A percentile compares a stretch with the other conserved stretches of the same genome.
Conservation (phyloP, 192 early-diverging fungal genomes). For the Linnemannia zychae region DNA sequence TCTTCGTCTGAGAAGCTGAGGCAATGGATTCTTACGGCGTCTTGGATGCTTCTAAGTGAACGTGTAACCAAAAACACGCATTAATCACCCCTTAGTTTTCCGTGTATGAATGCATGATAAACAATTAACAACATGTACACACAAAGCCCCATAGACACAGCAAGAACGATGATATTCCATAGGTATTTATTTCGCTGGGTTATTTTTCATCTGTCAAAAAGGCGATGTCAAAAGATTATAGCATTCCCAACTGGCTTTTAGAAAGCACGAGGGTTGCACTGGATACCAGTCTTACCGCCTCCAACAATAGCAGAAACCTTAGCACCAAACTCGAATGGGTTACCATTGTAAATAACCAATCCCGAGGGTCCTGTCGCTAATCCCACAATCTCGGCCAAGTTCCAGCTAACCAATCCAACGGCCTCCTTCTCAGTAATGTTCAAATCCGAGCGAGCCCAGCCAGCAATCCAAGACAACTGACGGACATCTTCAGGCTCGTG, state of each 20-base stretch:
- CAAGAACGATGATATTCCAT: background rate
- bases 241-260: constrained; percentile 12
- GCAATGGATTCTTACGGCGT: too few species aligned
- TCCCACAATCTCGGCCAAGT: constrained; percentile 76
- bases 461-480: constrained; percentile 84
- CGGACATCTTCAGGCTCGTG: constrained; percentile 66
- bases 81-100: too few species aligned
- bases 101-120: too few species aligned
- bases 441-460: constrained; percentile 69
- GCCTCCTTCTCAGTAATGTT: constrained; percentile 71
- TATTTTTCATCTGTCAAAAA: background rate
- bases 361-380: constrained; percentile 55
- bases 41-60: too few species aligned
- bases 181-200: background rate
- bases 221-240: background rate
- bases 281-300: constrained; percentile 60
- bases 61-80: too few species aligned
- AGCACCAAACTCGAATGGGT: constrained; percentile 74
- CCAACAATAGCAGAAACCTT: constrained; percentile 71
- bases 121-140: too few species aligned
- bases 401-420: constrained; percentile 78
- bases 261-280: constrained; percentile 55
- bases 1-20: too few species aligned
- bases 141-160: too few species aligned
- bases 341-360: constrained; percentile 74